These are phyloP conservation scores for Fusarium burgessii DNA, from an alignment of 2,329 filamentous ascomycete species.

Conservation along the genomic window DNA sequence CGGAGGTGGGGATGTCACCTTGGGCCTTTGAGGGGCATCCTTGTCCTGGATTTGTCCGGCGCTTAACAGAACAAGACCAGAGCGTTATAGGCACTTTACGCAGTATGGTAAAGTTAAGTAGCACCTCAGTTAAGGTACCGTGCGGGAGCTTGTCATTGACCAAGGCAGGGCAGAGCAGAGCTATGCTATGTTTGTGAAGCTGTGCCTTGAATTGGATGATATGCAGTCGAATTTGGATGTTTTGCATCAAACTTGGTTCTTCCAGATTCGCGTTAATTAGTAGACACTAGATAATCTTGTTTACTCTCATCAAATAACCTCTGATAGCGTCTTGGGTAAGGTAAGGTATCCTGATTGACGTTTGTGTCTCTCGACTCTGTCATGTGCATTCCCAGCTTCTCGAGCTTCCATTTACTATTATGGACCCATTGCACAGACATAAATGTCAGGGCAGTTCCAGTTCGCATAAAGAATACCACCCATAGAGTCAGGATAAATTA, in stretches of 20 bases:
- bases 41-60: conserved; percentile 35
- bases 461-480: conserved; percentile 44
- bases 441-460: conserved; percentile 31
- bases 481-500: conserved; percentile 18
- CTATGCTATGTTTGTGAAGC: conserved; percentile 33
- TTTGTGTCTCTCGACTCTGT: conserved; percentile 4
- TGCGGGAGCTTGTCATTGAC: conserved; percentile 10
- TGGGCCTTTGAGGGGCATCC: conserved; percentile 35
- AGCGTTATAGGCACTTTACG: conserved; percentile 9
- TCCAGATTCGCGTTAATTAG: conserved; percentile 7
- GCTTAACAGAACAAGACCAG: conserved; percentile 37
- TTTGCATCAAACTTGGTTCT: conserved; percentile 39
- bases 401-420: conserved; percentile 19
- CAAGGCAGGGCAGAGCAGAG: conserved; percentile 9
- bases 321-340: background rate
- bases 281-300: background rate
- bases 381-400: conserved; percentile 32
- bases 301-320: conserved; percentile 3
- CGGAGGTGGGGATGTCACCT: conserved; percentile 45
- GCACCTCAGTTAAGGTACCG: conserved; percentile 10
- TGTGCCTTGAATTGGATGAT: conserved; percentile 43
- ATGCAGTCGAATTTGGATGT: conserved; percentile 39
- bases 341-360: background rate
- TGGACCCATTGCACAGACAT: conserved; percentile 41
- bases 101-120: conserved; percentile 1